Base-by-base conservation (phyloP, 805 yeast species). In the Nakazawaea pomicola region DNA sequence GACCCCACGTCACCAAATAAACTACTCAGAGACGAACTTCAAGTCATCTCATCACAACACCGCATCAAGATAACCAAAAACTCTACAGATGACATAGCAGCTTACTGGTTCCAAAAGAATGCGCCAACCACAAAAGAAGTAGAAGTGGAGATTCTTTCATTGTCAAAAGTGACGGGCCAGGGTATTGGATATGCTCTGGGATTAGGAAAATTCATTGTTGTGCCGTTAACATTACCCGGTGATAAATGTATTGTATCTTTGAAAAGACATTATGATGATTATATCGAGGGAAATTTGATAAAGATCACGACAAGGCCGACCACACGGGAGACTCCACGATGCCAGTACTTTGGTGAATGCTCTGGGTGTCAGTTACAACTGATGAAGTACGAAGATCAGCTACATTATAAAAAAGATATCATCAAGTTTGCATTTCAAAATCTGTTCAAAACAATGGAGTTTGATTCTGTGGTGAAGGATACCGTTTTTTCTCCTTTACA, bases 401-500 rank as follows among this genome's bases (percentile, higher is more conserved):
- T 68, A 16, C 37, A 44, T 3, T 56, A 56, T 38, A 69, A 69
- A 44, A 51, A 51, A 34, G 36, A 41, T 6, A 49, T 57, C 1
- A 61, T 69, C 15, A 33, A 49, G 12, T 58, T 54, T 33, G 74
- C 74, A 2, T 68, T 64, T 45, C 56, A 52, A 41, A 71, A 72
- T 1, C 51, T 46, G 2, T 36, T 30, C 14, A 7, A 29, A 1
- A 15, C 29, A 4, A 16, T 29, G 17, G 18, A 14, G 10, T 39
- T 33, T 21, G 29, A 33, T 16, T 10, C 2, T 15, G 9, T 33
- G 29, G 17, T 39, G 11, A 1, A 21, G 12, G 33, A 33, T 5
- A 86, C 95, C 0, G 74, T 82, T 29, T 74, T 80, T 6, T 85
- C 95, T 9, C 99, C 99, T 4, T 63, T 78, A 43, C 72, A 80